These are phyloP conservation scores for Penicillium robsamsonii DNA, from an alignment of 495 filamentous ascomycete species.

Conservation along the genomic window DNA sequence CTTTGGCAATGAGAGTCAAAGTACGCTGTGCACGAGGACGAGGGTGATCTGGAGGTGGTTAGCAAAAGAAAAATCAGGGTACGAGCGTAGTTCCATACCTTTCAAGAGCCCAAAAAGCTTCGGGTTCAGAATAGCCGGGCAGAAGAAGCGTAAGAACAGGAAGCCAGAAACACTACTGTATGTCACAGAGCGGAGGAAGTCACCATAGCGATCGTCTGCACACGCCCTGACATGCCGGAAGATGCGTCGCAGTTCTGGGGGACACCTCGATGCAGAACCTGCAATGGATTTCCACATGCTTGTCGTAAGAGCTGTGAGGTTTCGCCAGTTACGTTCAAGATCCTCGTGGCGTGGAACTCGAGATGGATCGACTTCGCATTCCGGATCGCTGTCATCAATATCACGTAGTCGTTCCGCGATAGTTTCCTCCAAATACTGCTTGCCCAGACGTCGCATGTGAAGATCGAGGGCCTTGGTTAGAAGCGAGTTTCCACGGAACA, in stretches of 20 bases:
- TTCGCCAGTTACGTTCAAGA: slow-evolving; percentile 78
- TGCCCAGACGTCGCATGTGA: slow-evolving; percentile 92
- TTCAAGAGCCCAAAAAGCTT: slow-evolving; percentile 92
- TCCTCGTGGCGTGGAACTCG: slow-evolving; percentile 69
- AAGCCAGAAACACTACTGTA: slow-evolving; percentile 98
- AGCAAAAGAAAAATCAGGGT: slow-evolving; percentile 12
- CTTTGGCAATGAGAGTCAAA: slow-evolving; percentile 90
- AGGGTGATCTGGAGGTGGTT: slow-evolving; percentile 65
- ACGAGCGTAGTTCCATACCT: slow-evolving; percentile 43
- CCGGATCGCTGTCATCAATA: slow-evolving; percentile 82
- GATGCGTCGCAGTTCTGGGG: slow-evolving; percentile 79
- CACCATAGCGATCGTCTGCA: slow-evolving; percentile 96
- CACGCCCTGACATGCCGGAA: slow-evolving; percentile 91
- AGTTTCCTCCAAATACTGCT: slow-evolving; percentile 88
- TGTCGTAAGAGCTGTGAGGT: slow-evolving; percentile 71
- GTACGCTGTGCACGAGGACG: slow-evolving; percentile 84
- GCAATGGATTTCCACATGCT: slow-evolving; percentile 83
- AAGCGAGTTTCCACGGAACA: slow-evolving; percentile 93
- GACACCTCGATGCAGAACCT: slow-evolving; percentile 67
- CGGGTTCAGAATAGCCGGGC: slow-evolving; percentile 91
- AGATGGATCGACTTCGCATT: slow-evolving; percentile 91
- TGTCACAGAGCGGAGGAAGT: slow-evolving; percentile 84
- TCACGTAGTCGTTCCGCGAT: slow-evolving; percentile 79
- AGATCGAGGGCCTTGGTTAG: slow-evolving; percentile 91
- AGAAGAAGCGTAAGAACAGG: slow-evolving; percentile 93